Conservation (phyloP, 2,329 filamentous ascomycete species). For the Fusarium abutilonis region DNA sequence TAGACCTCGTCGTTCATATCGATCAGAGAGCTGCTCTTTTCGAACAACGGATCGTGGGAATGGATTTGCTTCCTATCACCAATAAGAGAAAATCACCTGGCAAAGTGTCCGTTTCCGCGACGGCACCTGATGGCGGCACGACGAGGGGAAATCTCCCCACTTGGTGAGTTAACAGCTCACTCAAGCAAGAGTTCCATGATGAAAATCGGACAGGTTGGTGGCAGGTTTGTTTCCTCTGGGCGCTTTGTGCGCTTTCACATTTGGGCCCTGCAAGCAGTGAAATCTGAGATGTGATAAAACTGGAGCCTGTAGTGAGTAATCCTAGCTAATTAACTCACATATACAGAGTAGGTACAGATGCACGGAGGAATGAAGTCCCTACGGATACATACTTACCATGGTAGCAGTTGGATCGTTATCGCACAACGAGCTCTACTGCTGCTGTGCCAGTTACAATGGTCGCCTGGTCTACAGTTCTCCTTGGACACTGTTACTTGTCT, state of each 20-base stretch:
- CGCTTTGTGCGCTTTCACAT: slow-evolving; percentile 2
- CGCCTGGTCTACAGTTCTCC: neutral
- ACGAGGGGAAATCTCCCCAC: slow-evolving; percentile 3
- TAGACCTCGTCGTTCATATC: neutral
- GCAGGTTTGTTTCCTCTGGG: slow-evolving; percentile 6
- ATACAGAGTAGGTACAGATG: too few relatives aligned
- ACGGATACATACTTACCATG: too few relatives aligned
- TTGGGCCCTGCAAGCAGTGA: slow-evolving; percentile 5
- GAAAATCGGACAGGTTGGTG: neutral
- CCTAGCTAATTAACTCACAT: too few relatives aligned
- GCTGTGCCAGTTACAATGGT: slow-evolving; percentile 16
- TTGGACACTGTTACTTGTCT: slow-evolving; percentile 22
- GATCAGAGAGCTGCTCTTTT: neutral
- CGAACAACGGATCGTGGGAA: neutral
- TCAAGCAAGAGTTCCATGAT: slow-evolving; percentile 2
- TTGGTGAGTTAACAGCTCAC: slow-evolving; percentile 7
- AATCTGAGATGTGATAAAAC: slow-evolving; percentile 2
- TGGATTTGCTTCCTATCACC: neutral
- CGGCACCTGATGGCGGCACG: neutral
- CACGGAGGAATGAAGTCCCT: too few relatives aligned
- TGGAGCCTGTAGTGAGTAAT: too few relatives aligned
- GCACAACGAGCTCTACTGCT: slow-evolving; percentile 23
- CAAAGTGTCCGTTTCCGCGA: slow-evolving; percentile 3
- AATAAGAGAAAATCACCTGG: neutral
- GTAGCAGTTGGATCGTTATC: neutral